Evolutionary conservation across 495 filamentous ascomycete species (phyloP), one percentile per base, ranked within the genome.

Genomic region (Neurospora tetrasperma): DNA sequence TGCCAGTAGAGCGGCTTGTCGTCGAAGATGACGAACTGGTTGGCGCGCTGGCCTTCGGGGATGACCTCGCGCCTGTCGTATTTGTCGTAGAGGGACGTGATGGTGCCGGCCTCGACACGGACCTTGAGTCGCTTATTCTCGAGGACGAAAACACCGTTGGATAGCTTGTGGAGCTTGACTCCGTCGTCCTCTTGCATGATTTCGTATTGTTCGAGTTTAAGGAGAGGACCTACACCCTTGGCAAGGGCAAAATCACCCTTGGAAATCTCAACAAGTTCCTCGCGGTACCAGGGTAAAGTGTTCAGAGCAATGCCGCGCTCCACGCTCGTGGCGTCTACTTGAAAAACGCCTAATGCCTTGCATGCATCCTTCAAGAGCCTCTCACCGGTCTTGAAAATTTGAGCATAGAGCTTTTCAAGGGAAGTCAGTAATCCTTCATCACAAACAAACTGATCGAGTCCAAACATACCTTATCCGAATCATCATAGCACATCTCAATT

Each of bases 1-100:
- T 99, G 95, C 96, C 96, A 99, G 83, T 97, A 97, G 23, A 98
- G 86, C 20, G 96, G 96, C 82, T 98, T 98, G 82, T 99, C 96
- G 78, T 99, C 96, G 79, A 96, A 98, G 70, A 98, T 91, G 73
- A 99, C 94, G 9, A 97, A 86, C 78, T 98, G 94, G 70, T 94
- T 95, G 66, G 93, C 94, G 80, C 93, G 96, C 7, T 87, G 85
- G 72, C 91, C 94, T 74, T 91, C 86, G 18, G 93, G 83, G 69
- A 99, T 88, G 40, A 97, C 77, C 79, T 99, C 93, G 68, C 95
- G 88, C 9, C 90, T 82, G 23, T 85, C 87, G 14, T 83, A 75
- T 70, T 89, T 83, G 81, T 98, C 94, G 75, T 90, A 89, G 3
- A 99, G 83, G 18, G 95, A 98, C 0, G 89, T 93, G 69, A 99